Base-by-base conservation (phyloP, 192 early-diverging fungal species). In the Coemansia sp. region DNA sequence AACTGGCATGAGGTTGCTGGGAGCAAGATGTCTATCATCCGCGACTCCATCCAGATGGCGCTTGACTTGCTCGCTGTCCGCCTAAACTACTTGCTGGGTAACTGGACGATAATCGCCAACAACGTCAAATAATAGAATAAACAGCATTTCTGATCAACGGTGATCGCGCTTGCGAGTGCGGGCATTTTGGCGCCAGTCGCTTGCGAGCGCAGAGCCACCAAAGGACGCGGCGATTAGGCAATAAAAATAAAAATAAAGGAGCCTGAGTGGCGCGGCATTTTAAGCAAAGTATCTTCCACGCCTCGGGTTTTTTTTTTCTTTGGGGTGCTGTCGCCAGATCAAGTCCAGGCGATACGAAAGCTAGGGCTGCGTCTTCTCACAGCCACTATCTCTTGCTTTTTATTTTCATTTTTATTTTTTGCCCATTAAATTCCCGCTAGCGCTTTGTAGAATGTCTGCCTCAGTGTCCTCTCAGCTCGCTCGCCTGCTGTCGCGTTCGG, bases 1-100 rank as follows among this genome's bases (percentile, higher is more conserved):
- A 93, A 86, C 20, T 99, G 97, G 97, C 94, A 97, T 70, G 97
- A 99, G 73, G 90, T 99, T 35, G 94, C 93, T 61, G 97, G 97
- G 14, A 93, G 88, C 70, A 99, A 99, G 70, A 91, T 99, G 73
- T 90, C 87, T 9, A 83, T 99, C 56, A 84, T 95, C 60, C 78
- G 84, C 56, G 97, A 96, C 68, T 94, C 94, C 9, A 86, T 99
- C 46, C 79, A 87, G 58, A 97, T 99, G 97, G 89, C 93, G 0
- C 68, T 90, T 7, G 94, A 99, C 74, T 76, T 99, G 57, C 78
- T 97, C 24, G 84, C 92, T 37, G 94, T 97, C 63, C 83, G 97
- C 20, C 76, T 93, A 35, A 95, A 94, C 69, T 97, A 95, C 64
- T 24, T 92, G 37, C 67, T 91, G 22, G 92, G 97, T 12, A 63